Conservation (phyloP, 495 filamentous ascomycete genomes). For the Apiosordaria backusii region DNA sequence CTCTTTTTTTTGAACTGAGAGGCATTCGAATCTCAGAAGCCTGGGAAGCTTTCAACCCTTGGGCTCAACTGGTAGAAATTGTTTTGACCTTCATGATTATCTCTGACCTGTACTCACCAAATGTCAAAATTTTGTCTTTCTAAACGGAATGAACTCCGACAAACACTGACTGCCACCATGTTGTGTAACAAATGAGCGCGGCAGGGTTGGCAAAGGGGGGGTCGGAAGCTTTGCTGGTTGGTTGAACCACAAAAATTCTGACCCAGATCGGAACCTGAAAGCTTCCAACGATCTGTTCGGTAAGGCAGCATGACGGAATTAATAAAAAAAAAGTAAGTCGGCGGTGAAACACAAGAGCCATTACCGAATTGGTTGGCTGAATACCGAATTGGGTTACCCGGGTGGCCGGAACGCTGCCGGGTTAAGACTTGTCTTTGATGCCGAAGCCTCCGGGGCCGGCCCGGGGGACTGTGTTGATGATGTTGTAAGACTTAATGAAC, state of each 20-base stretch:
- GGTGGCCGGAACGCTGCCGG: not conserved
- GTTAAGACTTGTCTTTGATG: not conserved
- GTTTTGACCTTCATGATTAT: not conserved
- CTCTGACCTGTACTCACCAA: not conserved
- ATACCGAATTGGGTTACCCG: not conserved
- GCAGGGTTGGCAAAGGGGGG: not conserved
- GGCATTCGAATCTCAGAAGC: not conserved
- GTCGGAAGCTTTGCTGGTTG: not conserved
- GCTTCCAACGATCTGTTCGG: not conserved
- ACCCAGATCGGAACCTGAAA: not conserved
- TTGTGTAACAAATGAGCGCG: not conserved
- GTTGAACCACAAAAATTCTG: not conserved
- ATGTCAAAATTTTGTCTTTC: not conserved
- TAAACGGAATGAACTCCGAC: not conserved
- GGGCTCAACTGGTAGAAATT: not conserved
- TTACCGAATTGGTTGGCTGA: not conserved
- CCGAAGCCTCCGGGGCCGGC: too few species aligned
- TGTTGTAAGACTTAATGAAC: not conserved
- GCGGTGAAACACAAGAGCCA: not conserved
- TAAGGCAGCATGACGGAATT: not conserved
- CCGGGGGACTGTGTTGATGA: not conserved
- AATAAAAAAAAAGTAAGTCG: not conserved
- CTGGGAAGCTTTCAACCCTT: not conserved
- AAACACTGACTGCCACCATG: not conserved
- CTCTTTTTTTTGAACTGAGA: constrained; percentile 14